Percentiles rank a stretch among this genome's conserved stretches.
Evolutionary conservation across 2,329 filamentous ascomycete species (phyloP).

Genomic region (Leptographium lundbergii): DNA sequence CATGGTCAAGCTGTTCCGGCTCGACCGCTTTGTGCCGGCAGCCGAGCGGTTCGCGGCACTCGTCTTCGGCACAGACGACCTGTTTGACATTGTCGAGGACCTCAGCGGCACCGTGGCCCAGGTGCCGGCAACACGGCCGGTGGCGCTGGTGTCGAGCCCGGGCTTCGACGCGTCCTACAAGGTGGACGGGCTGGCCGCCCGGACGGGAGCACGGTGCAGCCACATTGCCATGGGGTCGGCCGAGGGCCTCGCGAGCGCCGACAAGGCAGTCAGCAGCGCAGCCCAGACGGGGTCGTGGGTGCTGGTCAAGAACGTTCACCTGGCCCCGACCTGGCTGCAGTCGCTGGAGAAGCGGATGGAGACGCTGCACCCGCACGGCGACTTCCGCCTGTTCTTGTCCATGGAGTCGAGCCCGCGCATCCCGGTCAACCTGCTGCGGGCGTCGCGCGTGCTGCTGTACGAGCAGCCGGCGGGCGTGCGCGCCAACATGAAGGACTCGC

Average conservation of each 20-base stretch:
- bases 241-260: constrained; percentile 80
- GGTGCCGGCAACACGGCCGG: constrained; percentile 71
- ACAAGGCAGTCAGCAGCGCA: constrained; percentile 89
- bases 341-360: constrained; percentile 95
- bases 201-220: constrained; percentile 68
- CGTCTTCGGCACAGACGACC: constrained; percentile 69
- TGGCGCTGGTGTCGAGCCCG: constrained; percentile 85
- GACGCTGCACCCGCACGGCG: constrained; percentile 80
- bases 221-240: constrained; percentile 99
- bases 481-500: constrained; percentile 97
- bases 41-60: constrained; percentile 81
- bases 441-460: constrained; percentile 90
- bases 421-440: constrained; percentile 85
- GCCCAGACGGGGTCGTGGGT: constrained; percentile 92
- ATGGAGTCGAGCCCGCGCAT: constrained; percentile 98
- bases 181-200: constrained; percentile 86
- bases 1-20: constrained; percentile 85
- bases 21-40: constrained; percentile 87
- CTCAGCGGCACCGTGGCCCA: constrained; percentile 75
- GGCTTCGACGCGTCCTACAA: constrained; percentile 99
- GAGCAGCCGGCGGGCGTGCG: constrained; percentile 94
- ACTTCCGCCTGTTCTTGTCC: constrained; percentile 91
- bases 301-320: constrained; percentile 95
- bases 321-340: constrained; percentile 91
- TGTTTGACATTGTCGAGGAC: constrained; percentile 78